These are phyloP conservation scores for Colletotrichum australisinense DNA, from an alignment of 2,329 filamentous ascomycete genomes.

Conservation along the genomic window DNA sequence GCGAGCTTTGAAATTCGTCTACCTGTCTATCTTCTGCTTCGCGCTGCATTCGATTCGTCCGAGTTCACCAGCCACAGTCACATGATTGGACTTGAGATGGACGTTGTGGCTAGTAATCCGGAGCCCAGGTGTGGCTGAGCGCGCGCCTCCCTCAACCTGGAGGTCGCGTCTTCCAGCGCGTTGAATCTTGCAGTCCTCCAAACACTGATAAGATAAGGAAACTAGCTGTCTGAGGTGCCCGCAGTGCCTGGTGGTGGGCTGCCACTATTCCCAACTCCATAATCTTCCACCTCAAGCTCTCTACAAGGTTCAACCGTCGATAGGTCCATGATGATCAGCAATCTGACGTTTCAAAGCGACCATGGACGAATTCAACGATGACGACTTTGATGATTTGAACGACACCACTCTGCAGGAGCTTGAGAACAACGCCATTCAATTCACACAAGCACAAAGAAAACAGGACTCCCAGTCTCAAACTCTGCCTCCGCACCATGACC, in stretches of 20 bases:
- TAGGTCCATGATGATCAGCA: neutral
- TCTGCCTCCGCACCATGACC: slow-evolving; percentile 36
- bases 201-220: slow-evolving; percentile 28
- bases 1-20: slow-evolving; percentile 8
- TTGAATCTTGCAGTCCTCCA: neutral
- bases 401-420: slow-evolving; percentile 69
- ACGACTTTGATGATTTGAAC: slow-evolving; percentile 71
- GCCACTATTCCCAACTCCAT: slow-evolving; percentile 23
- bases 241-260: neutral
- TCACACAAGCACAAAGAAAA: slow-evolving; percentile 62
- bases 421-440: slow-evolving; percentile 71
- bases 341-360: neutral
- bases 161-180: slow-evolving; percentile 15
- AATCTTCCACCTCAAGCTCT: neutral
- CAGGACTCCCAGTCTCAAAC: slow-evolving; percentile 32
- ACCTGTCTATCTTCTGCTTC: neutral
- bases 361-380: slow-evolving; percentile 73
- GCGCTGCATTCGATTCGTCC: neutral
- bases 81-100: neutral
- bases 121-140: neutral
- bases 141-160: neutral
- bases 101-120: neutral
- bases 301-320: neutral
- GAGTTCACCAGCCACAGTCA: neutral
- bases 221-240: neutral